Percentiles rank a stretch among this genome's conserved stretches.
phyloP scores from a whole-genome alignment of 2,329 filamentous ascomycete genomes.

The Pseudocercospora macadamiae region DNA sequence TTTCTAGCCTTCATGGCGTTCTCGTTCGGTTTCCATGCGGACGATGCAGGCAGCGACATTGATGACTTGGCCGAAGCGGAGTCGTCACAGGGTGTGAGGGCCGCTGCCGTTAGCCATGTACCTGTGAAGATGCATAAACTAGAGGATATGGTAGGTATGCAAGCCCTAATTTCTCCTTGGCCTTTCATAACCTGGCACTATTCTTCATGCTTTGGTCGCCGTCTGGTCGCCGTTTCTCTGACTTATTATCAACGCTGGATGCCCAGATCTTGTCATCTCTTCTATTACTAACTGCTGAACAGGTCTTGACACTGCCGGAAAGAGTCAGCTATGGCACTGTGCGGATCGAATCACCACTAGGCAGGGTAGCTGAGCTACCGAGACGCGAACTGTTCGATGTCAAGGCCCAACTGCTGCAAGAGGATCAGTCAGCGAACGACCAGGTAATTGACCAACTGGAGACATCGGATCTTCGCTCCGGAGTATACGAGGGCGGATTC shows the following conservation, averaged over 20 bases:
- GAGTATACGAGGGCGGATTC: conserved; percentile 84
- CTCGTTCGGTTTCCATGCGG: conserved; percentile 62
- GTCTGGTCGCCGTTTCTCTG: too few relatives aligned
- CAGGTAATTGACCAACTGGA: conserved; percentile 63
- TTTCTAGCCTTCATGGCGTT: conserved; percentile 43
- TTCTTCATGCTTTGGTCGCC: too few relatives aligned
- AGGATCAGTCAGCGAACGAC: conserved; percentile 51
- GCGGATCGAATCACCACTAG: conserved; percentile 62
- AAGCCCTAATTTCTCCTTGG: background rate
- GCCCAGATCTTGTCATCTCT: too few relatives aligned
- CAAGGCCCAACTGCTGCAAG: conserved; percentile 77
- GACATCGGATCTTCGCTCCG: conserved; percentile 74
- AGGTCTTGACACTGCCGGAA: conserved; percentile 66
- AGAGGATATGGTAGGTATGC: conserved; percentile 51
- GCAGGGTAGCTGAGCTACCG: conserved; percentile 60
- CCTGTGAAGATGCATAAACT: conserved; percentile 43
- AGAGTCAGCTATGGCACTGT: conserved; percentile 72
- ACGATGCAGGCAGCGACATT: conserved; percentile 59
- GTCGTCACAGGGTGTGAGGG: background rate
- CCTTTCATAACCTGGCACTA: conserved; percentile 12
- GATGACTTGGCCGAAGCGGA: conserved; percentile 17
- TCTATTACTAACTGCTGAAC: conserved; percentile 6
- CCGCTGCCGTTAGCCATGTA: conserved; percentile 9
- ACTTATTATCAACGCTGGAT: too few relatives aligned
- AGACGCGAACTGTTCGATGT: conserved; percentile 82